Base-by-base conservation (phyloP, 2,329 filamentous ascomycete species). In the Knufia petricola region DNA sequence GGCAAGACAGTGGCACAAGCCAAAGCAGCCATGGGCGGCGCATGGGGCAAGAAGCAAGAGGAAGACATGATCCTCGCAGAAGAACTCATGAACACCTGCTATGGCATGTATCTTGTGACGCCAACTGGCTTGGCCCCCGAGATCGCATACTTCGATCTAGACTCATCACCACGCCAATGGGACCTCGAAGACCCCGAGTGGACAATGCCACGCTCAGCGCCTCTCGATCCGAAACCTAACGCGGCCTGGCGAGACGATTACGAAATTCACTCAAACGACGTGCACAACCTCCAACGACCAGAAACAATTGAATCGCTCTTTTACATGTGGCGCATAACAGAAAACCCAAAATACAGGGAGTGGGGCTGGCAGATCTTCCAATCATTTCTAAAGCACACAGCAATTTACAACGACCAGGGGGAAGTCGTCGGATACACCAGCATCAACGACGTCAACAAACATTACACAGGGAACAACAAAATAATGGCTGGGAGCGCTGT, bases 301-400 rank as follows among this genome's bases (percentile, higher is more conserved):
- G 92, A 98, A 71, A 95, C 92, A 0, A 82, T 95, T n/a, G 92
- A 98, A 70, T 89, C 82, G 51, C 71, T 98, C 52, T 89, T 98
- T 61, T 95, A 96, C 70, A 94, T 98, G 88, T 98, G 90, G 85
- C 83, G 92, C 54, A 94, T 98, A 65, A 98, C 92, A 0, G 87
- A 85, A 21, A 89, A 98, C 53, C 73, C 78, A 32, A 83, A 81
- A 56, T 98, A 98, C 67, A 79, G 92, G 21, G 81, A 95, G 60
- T 96, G 90, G 90, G 92, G 92, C 12, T 98, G 92, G 92, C 84
- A 95, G 59, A 96, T 98, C 82, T 98, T 98, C 70, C 82, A 87
- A 64, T 81, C 84, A 0, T 98, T 98, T 63, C 75, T 90, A 66
- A 83, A 87, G 60, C 77, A 95, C 66, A 94, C 87, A 0, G 79